Base-by-base conservation (phyloP, 1,284 basidiomycete species). In the Apiotrichum gamsii region DNA sequence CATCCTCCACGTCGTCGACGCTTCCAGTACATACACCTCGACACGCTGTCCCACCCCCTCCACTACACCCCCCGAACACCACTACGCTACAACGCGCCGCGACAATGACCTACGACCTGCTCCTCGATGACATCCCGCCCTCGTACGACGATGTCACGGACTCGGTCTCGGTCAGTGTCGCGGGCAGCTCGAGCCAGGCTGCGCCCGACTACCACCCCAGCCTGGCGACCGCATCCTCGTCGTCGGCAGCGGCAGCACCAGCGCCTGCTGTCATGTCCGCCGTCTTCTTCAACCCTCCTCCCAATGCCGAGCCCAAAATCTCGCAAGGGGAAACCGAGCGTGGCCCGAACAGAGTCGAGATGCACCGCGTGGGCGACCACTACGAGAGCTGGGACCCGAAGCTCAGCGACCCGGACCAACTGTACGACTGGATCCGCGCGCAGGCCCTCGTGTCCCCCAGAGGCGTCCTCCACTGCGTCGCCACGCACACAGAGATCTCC, bases 381-480 rank as follows among this genome's bases (percentile, higher is more conserved):
- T 16, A 57, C 6, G 44, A 56, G 21, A 49, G 45, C 15, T 52
- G 44, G 38, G 67, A 70, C 48, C 43, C 39, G 2, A 45, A 50
- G 19, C 49, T 70, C 10, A 18, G 52, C 13, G 48, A 64, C 46
- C 53, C 67, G 14, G 39, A 49, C 3, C 43, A 49, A 0, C 57
- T 71, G 41, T 69, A 67, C 50, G 60, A 71, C 51, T 69, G 58
- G 25, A 33, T 71, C 30, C 54, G 61, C 31, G 35, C 41, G 10
- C 52, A 57, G 39, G 48, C 69, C 0, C 56, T 62, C 29, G 25
- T 19, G 4, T 49, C 53, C 1, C 65, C 67, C 4, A n/a, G n/a
- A n/a, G 34, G 48, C 11, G 32, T 65, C 30, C 28, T 69, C 15
- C 49, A 53, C 18, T 60, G 60, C 39, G 33, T 14, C 13, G 63